A percentile compares a stretch with the other conserved stretches of the same genome.
Conservation (phyloP, 2,329 filamentous ascomycete species). For the Didymella exigua region DNA sequence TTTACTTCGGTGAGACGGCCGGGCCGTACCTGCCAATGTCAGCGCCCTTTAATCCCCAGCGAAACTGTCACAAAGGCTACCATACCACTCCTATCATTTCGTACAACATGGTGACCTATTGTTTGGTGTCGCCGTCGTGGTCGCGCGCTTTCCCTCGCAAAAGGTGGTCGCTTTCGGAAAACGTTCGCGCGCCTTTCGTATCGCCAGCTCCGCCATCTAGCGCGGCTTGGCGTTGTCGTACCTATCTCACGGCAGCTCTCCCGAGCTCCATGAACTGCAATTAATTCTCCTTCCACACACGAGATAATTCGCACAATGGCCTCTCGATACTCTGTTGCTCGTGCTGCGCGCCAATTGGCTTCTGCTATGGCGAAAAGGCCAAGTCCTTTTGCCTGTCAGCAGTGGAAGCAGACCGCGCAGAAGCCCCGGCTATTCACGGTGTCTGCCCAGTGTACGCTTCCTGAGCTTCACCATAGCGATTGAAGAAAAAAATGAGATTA, state of each 20-base stretch:
- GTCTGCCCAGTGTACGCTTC: slow-evolving; percentile 40
- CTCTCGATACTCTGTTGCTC: slow-evolving; percentile 39
- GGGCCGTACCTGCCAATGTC: slow-evolving; percentile 75
- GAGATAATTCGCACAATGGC: slow-evolving; percentile 39
- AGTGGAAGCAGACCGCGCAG: slow-evolving; percentile 30
- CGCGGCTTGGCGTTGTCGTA: slow-evolving; percentile 12
- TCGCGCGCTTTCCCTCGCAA: slow-evolving; percentile 17
- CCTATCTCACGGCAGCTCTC: slow-evolving; percentile 10
- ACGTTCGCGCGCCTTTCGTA: slow-evolving; percentile 19
- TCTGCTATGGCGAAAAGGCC: slow-evolving; percentile 34
- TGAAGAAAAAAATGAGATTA: not conserved
- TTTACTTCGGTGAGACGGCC: slow-evolving; percentile 90
- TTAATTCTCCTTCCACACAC: slow-evolving; percentile 19
- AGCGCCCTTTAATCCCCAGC: slow-evolving; percentile 3
- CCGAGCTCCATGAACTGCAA: slow-evolving; percentile 7
- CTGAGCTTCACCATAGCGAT: slow-evolving; percentile 8
- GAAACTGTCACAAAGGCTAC: slow-evolving; percentile 21
- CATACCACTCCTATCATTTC: slow-evolving; percentile 94
- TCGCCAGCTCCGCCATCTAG: slow-evolving; percentile 18
- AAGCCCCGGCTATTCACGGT: slow-evolving; percentile 48
- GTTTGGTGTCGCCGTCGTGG: slow-evolving; percentile 12
- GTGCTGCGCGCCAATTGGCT: slow-evolving; percentile 45
- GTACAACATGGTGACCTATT: slow-evolving; percentile 75
- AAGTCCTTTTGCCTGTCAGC: slow-evolving; percentile 31
- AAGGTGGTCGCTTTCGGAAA: slow-evolving; percentile 30